Percentiles rank a stretch among this genome's conserved stretches.
Evolutionary conservation across 768 basidiomycete species (phyloP).

Genomic region (Crucibulum laeve): DNA sequence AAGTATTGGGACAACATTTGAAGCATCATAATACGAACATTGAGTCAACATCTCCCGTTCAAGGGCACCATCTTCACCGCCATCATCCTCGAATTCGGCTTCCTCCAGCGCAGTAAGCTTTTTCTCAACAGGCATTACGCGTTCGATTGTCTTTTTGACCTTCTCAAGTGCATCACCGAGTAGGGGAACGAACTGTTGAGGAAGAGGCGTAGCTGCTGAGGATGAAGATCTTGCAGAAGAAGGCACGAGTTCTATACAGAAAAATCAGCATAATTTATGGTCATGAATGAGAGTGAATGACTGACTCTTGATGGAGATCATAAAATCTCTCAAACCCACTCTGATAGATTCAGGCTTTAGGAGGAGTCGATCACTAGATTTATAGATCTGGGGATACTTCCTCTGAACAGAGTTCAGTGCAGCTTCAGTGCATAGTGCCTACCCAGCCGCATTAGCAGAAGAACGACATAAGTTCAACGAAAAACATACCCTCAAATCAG

Average conservation of each 20-base stretch:
- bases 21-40: constrained; percentile 41
- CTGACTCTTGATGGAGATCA: constrained; percentile 95
- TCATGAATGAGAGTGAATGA: constrained; percentile 9
- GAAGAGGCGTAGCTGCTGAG: constrained; percentile 80
- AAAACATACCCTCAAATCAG: constrained; percentile 81
- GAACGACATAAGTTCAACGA: constrained; percentile 2
- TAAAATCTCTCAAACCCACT: constrained; percentile 87
- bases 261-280: constrained; percentile 3
- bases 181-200: constrained; percentile 78
- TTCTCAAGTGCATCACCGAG: constrained; percentile 63
- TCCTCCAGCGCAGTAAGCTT: constrained; percentile 86
- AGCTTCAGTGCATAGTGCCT: constrained; percentile 96
- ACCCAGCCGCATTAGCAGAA: constrained; percentile 8
- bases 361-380: constrained; percentile 78
- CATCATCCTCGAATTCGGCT: constrained; percentile 85
- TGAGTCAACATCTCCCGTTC: constrained; percentile 87
- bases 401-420: constrained; percentile 95
- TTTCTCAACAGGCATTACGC: constrained; percentile 78
- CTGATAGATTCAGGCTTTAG: constrained; percentile 83
- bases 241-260: constrained; percentile 75
- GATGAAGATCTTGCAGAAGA: constrained; percentile 91
- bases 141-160: constrained; percentile 67
- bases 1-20: constrained; percentile 2
- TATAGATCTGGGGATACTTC: constrained; percentile 96
- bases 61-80: constrained; percentile 74